phyloP scores from a whole-genome alignment of 2,329 filamentous ascomycete genomes.

The Neopestalotiopsis sp. region DNA sequence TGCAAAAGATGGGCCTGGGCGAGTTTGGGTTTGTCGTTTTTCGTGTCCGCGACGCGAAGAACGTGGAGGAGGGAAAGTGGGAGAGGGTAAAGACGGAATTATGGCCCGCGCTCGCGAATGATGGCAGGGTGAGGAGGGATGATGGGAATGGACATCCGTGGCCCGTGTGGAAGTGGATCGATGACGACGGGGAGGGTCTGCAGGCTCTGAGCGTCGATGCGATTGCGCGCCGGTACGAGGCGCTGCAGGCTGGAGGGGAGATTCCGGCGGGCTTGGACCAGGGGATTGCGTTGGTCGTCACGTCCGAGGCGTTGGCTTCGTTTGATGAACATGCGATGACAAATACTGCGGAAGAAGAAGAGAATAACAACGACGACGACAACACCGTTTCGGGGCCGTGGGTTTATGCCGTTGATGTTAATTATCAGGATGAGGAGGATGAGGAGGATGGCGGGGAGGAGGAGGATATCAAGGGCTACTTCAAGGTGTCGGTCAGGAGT shows the following conservation, averaged over 20 bases:
- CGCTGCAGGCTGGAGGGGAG: not conserved
- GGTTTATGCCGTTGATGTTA: not conserved
- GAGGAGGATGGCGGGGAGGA: not conserved
- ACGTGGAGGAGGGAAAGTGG: not conserved
- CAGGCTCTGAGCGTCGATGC: not conserved
- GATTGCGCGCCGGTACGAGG: not conserved
- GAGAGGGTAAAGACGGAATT: not conserved
- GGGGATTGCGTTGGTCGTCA: not conserved
- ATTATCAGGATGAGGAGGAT: not conserved
- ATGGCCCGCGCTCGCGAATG: not conserved
- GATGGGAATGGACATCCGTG: not conserved
- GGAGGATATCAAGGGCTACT: not conserved
- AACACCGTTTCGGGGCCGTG: not conserved
- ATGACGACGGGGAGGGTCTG: not conserved
- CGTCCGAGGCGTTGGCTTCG: not conserved
- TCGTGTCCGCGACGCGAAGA: not conserved
- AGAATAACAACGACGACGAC: not conserved
- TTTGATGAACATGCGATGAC: not conserved
- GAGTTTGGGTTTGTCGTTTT: not conserved
- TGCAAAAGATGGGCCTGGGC: not conserved
- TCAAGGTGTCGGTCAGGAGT: not conserved
- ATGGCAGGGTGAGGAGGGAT: not conserved
- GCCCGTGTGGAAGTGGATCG: not conserved
- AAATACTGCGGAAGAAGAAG: not conserved
- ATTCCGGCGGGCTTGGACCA: not conserved